Evolutionary conservation across 441 rosid species (phyloP), one percentile per base, ranked within the genome.

Genomic region (Daphne laureola): DNA sequence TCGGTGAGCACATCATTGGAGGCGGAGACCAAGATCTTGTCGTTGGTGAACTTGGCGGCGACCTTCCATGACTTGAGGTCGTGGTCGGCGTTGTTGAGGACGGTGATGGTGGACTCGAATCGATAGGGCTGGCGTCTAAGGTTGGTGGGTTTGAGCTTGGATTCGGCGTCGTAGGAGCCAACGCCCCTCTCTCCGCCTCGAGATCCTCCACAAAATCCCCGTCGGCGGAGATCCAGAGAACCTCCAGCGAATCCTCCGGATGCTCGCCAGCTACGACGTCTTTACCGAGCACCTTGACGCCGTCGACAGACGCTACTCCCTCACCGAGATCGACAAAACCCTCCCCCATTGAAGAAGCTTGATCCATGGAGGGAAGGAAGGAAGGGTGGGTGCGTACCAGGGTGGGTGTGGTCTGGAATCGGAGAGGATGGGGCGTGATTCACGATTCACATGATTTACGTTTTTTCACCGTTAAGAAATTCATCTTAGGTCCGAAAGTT

Each of bases 201-300:
- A n/a, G n/a, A n/a, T n/a, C n/a, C n/a, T n/a, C n/a, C n/a, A n/a
- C n/a, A n/a, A n/a, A n/a, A n/a, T n/a, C n/a, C n/a, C n/a, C n/a
- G n/a, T n/a, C n/a, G n/a, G n/a, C n/a, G n/a, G n/a, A n/a, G n/a
- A n/a, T n/a, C n/a, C n/a, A n/a, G n/a, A n/a, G n/a, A n/a, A n/a
- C n/a, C n/a, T n/a, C n/a, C n/a, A n/a, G n/a, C n/a, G n/a, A n/a
- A 62, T 90, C 47, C 96, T 90, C 51, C 92, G 96, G 3, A 71
- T 85, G 92, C 95, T 87, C 52, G 60, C 95, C 9, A 81, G 84
- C 73, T 79, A 90, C 67, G 80, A 68, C 35, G 86, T 90, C 16
- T 90, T 90, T 69, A 49, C 63, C 16, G 98, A 85, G 56, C 80
- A 83, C 54, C 58, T 87, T 40, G 53, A 12, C 15, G 15, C n/a